A percentile compares a stretch with the other conserved stretches of the same genome.
phyloP scores from a whole-genome alignment of 495 filamentous ascomycete species.

The Cetradonia linearis region DNA sequence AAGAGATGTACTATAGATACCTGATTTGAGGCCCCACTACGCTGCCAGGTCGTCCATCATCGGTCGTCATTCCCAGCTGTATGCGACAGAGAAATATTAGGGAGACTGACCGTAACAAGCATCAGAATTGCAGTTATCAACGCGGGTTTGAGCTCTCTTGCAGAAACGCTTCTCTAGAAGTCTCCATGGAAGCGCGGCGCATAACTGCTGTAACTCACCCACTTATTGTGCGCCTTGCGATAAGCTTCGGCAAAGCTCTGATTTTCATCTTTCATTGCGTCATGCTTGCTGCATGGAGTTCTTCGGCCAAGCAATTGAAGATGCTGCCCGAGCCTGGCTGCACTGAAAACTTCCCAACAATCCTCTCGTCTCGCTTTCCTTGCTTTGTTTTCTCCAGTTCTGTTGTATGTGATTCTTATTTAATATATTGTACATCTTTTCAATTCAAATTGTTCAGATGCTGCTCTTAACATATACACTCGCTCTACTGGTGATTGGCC shows the following conservation, averaged over 20 bases:
- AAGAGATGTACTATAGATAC: neutral
- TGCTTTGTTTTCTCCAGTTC: neutral
- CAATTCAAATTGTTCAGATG: neutral
- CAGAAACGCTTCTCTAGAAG: neutral
- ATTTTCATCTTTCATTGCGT: neutral
- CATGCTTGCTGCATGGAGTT: neutral
- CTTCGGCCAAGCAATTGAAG: slow-evolving; percentile 1
- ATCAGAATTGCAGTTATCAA: neutral
- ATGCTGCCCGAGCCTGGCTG: neutral
- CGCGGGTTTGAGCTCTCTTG: neutral
- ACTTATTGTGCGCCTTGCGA: neutral
- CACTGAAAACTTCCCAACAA: neutral
- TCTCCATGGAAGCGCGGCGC: slow-evolving; percentile 1
- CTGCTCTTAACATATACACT: neutral
- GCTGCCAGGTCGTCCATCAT: no score
- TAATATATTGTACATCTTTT: neutral
- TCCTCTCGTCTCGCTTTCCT: neutral
- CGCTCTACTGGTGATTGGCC: neutral
- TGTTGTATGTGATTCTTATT: neutral
- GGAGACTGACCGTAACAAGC: neutral
- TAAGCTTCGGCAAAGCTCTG: neutral
- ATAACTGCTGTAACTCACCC: neutral
- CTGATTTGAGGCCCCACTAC: no score
- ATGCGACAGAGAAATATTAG: no score
- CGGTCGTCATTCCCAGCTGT: no score